Base-by-base conservation (phyloP, 768 basidiomycete genomes). In the Tremella mesenterica region DNA sequence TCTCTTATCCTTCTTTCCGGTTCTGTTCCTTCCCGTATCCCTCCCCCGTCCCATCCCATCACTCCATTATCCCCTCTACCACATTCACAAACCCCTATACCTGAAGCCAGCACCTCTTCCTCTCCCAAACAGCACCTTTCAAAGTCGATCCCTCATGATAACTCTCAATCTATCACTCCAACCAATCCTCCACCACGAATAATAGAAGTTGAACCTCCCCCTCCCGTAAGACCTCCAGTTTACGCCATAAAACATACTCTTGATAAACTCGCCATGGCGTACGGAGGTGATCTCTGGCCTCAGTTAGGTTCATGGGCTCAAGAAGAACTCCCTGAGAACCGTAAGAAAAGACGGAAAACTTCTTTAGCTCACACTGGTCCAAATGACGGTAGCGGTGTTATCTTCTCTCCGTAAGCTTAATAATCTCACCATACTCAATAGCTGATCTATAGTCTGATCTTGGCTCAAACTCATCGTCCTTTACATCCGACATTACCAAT, bases 1-100 rank as follows among this genome's bases (percentile, higher is more conserved):
- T 83, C 88, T 34, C 78, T 95, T 26, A 81, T 93, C 50, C 73
- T 97, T 49, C 81, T 85, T 1, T 88, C 91, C 14, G 92, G 90
- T 31, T 83, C 88, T 1, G 68, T 87, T 5, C 71, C 70, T 7
- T 55, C 67, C 3, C 54, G 57, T 23, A 8, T 31, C 1, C 2
- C 43, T 4, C n/a, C 44, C 20, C 12, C 48, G 14, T 4, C 49
- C 13, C 33, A 34, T 36, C 46, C 48, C 28, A 48, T 36, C 8
- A 21, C 45, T 26, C 44, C 31, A 18, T 33, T 33, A 41, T 38
- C 33, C 13, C 49, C 34, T 13, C 34, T 8, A 18, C n/a, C n/a
- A n/a, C n/a, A n/a, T n/a, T n/a, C n/a, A n/a, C n/a, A n/a, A n/a
- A n/a, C n/a, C n/a, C n/a, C n/a, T n/a, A n/a, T n/a, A n/a, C n/a